These are phyloP conservation scores for Athelia sp. DNA, from an alignment of 1,284 basidiomycete genomes.

Conservation along the genomic window DNA sequence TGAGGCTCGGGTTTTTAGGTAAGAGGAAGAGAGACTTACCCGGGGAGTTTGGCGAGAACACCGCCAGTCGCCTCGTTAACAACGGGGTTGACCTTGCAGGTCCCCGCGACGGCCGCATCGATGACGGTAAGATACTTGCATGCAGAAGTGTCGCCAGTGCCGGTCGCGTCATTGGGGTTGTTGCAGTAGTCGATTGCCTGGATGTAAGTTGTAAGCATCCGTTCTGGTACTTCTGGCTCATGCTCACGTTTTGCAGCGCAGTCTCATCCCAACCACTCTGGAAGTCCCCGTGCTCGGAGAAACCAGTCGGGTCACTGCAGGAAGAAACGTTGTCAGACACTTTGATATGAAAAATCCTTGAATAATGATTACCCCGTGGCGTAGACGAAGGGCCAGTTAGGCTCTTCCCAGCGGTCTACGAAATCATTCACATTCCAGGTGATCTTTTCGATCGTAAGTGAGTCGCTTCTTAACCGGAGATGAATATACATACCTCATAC, in stretches of 20 bases:
- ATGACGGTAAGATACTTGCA: conserved; percentile 34
- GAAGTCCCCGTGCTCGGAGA: conserved; percentile 46
- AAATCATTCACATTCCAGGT: conserved; percentile 36
- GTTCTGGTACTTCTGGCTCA: not conserved
- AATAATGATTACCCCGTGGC: too few relatives aligned
- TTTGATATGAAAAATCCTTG: too few relatives aligned
- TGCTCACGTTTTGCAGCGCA: conserved; percentile 6
- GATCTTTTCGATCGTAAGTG: conserved; percentile 19
- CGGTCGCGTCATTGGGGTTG: conserved; percentile 31
- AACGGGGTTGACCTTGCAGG: conserved; percentile 29
- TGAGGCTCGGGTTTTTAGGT: not conserved
- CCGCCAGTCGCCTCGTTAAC: conserved; percentile 28
- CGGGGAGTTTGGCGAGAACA: conserved; percentile 23
- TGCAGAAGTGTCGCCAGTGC: conserved; percentile 31
- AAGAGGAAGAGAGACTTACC: conserved; percentile 15
- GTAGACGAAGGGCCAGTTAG: conserved; percentile 42
- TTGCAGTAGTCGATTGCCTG: conserved; percentile 45
- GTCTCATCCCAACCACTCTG: conserved; percentile 35
- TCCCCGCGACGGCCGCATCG: conserved; percentile 15
- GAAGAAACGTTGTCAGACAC: not conserved
- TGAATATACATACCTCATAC: conserved; percentile 30
- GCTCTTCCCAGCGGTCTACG: conserved; percentile 28
- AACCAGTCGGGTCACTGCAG: conserved; percentile 38
- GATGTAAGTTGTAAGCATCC: conserved; percentile 28
- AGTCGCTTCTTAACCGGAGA: not conserved